Conservation (phyloP, 1,284 basidiomycete species). For the Cystobasidium slooffiae region DNA sequence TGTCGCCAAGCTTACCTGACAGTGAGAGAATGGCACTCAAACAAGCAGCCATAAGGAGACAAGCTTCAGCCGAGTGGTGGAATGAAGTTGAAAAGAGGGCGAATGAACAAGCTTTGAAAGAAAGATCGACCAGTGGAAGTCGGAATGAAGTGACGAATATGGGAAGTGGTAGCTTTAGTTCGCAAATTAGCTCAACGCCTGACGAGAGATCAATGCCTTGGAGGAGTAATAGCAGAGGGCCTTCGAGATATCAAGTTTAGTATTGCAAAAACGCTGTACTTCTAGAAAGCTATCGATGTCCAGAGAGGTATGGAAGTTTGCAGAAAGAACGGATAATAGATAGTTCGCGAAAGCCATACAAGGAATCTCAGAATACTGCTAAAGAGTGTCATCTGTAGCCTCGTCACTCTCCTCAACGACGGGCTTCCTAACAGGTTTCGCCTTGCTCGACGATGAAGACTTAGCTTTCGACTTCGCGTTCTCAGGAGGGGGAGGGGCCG, state of each 20-base stretch:
- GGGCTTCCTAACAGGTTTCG: background rate
- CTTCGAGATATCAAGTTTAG: background rate
- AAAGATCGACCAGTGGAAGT: background rate
- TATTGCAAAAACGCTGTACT: too few relatives aligned
- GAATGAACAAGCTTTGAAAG: constrained; percentile 10
- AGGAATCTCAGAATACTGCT: background rate
- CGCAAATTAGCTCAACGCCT: background rate
- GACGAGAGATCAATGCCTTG: background rate
- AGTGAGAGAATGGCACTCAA: constrained; percentile 17
- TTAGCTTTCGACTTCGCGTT: background rate
- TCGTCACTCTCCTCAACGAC: background rate
- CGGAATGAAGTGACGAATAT: too few relatives aligned
- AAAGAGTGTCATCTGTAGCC: constrained; percentile 7
- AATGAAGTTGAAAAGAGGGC: constrained; percentile 34
- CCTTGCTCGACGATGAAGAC: background rate
- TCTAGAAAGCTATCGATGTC: too few relatives aligned
- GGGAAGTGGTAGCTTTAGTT: background rate
- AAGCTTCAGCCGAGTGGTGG: constrained; percentile 38
- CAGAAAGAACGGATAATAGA: background rate
- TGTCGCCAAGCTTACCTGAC: constrained; percentile 6
- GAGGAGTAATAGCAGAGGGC: constrained; percentile 1
- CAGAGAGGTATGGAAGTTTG: too few relatives aligned
- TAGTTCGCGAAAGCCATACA: background rate
- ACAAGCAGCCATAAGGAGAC: constrained; percentile 31
- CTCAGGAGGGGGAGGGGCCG: background rate